These are phyloP conservation scores for Penicillium coprophilum DNA, from an alignment of 495 filamentous ascomycete genomes.

Conservation along the genomic window DNA sequence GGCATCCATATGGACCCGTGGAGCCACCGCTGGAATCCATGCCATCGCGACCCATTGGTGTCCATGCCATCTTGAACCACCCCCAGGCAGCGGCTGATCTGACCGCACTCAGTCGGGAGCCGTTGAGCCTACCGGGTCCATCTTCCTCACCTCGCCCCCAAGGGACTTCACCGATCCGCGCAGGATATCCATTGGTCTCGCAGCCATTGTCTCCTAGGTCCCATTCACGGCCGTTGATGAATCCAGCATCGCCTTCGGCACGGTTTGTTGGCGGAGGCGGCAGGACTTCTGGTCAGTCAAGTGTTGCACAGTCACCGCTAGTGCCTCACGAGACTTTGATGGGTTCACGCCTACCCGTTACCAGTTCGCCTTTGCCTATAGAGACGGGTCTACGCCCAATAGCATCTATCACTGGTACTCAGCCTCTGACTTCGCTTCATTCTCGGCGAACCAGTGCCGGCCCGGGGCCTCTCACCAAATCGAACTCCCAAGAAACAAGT, in stretches of 20 bases:
- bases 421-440: constrained; percentile 37
- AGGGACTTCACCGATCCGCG: constrained; percentile 36
- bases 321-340: constrained; percentile 37
- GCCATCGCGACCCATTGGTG: constrained; percentile 48
- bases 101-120: constrained; percentile 27
- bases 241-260: constrained; percentile 61
- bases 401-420: constrained; percentile 29
- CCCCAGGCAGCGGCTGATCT: constrained; percentile 32
- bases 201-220: constrained; percentile 41
- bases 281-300: constrained; percentile 45
- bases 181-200: constrained; percentile 34
- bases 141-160: constrained; percentile 33
- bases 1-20: constrained; percentile 41
- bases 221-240: constrained; percentile 56
- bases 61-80: constrained; percentile 53
- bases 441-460: constrained; percentile 45
- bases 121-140: constrained; percentile 26
- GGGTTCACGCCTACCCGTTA: constrained; percentile 26
- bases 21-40: constrained; percentile 39
- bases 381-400: constrained; percentile 31
- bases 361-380: constrained; percentile 33
- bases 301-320: constrained; percentile 48
- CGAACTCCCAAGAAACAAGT: constrained; percentile 55
- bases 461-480: constrained; percentile 34
- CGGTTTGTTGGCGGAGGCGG: constrained; percentile 36